These are phyloP conservation scores for Clavispora santaluciae DNA, from an alignment of 805 yeast genomes.

Conservation along the genomic window DNA sequence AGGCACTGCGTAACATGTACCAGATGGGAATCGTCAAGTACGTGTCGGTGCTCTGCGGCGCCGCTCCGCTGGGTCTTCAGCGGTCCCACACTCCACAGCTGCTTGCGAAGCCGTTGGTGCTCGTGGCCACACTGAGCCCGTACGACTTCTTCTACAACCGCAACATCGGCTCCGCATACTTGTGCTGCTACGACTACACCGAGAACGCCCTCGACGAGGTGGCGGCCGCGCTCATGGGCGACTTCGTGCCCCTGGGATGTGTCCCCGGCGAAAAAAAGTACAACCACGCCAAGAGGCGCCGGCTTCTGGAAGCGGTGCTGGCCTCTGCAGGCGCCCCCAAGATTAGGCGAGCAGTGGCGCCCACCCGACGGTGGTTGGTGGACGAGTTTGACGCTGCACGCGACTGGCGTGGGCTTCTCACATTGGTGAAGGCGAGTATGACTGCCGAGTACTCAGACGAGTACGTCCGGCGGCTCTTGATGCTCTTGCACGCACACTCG, in stretches of 20 bases:
- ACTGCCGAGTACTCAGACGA: conserved; percentile 19
- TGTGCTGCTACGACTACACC: conserved; percentile 61
- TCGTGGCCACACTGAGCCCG: conserved; percentile 60
- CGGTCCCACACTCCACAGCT: conserved; percentile 20
- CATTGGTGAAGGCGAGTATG: conserved; percentile 38
- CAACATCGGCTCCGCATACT: conserved; percentile 50
- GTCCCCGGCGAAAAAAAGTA: conserved; percentile 51
- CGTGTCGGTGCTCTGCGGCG: conserved; percentile 51
- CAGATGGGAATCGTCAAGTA: conserved; percentile 59
- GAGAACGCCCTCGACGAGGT: conserved; percentile 44
- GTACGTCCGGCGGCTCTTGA: conserved; percentile 25
- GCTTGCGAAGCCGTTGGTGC: conserved; percentile 46
- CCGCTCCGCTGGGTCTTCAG: conserved; percentile 25
- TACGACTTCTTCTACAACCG: conserved; percentile 56
- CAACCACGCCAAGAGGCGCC: conserved; percentile 21
- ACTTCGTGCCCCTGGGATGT: conserved; percentile 45
- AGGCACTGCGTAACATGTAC: conserved; percentile 55
- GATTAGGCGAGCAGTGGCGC: conserved; percentile 13
- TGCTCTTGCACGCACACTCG: conserved; percentile 24
- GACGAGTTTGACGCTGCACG: conserved; percentile 48
- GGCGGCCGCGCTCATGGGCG: conserved; percentile 52
- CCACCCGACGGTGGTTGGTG: conserved; percentile 50
- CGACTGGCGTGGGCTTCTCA: conserved; percentile 46
- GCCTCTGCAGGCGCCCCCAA: conserved; percentile 4
- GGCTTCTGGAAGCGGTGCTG: conserved; percentile 13